These are phyloP conservation scores for Backusella tuberculispora DNA, from an alignment of 192 early-diverging fungal species.

Conservation along the genomic window DNA sequence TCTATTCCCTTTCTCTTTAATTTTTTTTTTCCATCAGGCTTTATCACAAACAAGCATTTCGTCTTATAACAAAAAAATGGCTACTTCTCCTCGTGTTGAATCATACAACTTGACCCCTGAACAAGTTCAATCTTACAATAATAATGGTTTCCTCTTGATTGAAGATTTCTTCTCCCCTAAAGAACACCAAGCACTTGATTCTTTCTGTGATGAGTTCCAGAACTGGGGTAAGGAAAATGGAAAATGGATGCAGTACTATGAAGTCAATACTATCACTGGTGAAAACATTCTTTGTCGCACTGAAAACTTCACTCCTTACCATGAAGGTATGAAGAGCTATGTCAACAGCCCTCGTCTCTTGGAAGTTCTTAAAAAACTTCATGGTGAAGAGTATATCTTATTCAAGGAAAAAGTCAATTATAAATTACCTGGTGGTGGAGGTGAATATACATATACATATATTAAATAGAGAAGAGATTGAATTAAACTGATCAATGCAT, in stretches of 20 bases:
- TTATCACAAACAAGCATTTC: not conserved
- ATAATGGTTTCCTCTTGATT: slow-evolving; percentile 59
- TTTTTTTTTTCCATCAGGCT: not conserved
- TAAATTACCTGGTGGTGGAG: slow-evolving; percentile 62
- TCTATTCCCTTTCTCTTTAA: not conserved
- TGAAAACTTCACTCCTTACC: slow-evolving; percentile 65
- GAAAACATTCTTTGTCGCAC: slow-evolving; percentile 62
- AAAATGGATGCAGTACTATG: slow-evolving; percentile 73
- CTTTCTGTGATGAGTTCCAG: slow-evolving; percentile 48
- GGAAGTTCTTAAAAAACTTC: slow-evolving; percentile 52
- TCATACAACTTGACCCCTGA: slow-evolving; percentile 49
- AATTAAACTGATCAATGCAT: not conserved
- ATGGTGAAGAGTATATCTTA: slow-evolving; percentile 55
- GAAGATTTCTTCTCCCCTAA: slow-evolving; percentile 55
- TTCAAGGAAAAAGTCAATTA: slow-evolving; percentile 71
- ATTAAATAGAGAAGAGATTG: not conserved
- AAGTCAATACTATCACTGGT: slow-evolving; percentile 49
- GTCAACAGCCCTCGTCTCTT: slow-evolving; percentile 54
- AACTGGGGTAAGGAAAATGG: slow-evolving; percentile 55
- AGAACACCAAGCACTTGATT: slow-evolving; percentile 51
- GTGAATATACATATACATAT: not conserved
- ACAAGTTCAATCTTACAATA: slow-evolving; percentile 52
- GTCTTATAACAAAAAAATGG: slow-evolving; percentile 10
- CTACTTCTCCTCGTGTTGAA: slow-evolving; percentile 22
- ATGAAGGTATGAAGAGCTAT: slow-evolving; percentile 44